Base-by-base conservation (phyloP, 2,329 filamentous ascomycete genomes). In the Aureobasidium sp. region DNA sequence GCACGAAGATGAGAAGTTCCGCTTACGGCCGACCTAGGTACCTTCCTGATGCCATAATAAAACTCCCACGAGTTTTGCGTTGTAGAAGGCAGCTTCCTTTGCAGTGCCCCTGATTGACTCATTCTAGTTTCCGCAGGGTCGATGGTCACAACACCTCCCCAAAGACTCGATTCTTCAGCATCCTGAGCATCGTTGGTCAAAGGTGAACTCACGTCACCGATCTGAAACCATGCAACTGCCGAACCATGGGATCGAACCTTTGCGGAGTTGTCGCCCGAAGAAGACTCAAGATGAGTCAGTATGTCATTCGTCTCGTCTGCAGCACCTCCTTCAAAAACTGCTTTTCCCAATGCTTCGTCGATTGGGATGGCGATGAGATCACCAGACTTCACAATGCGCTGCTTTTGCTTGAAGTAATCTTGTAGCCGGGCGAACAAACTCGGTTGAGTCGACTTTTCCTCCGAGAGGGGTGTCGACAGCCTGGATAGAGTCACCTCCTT, bases 311-410 rank as follows among this genome's bases (percentile, higher is more conserved):
- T 90, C 62, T 95, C 90, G 36, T 93, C 85, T 50, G 86, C 84
- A 3, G 82, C 79, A 11, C 82, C 83, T 5, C 84, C 79, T 68
- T 95, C 89, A 66, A 92, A 92, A 3, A 97, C 81, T 2, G 89
- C 88, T 62, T 88, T 84, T 3, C 91, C 93, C 1, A 97, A 81
- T 58, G 87, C 85, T 59, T 92, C 90, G 69, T 99, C 93, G 32
- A 99, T 86, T 3, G 91, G 87, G 13, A 99, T 88, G 21, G 90
- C 92, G 59, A 99, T 86, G 13, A 97, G 77, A 74, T 99, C 94
- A 3, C 92, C 93, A 44, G 85, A 86, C 69, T 91, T 91, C 42
- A 97, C 84, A 13, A 97, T 82, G 4, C 94, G 85, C 61, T 88
- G 84, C 68, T 89, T 90, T 61, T 85, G 84, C 66, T 95, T 89